A percentile compares a stretch with the other conserved stretches of the same genome.
Conservation (phyloP, 306 rosid genomes). For the Cicer bijugum region DNA sequence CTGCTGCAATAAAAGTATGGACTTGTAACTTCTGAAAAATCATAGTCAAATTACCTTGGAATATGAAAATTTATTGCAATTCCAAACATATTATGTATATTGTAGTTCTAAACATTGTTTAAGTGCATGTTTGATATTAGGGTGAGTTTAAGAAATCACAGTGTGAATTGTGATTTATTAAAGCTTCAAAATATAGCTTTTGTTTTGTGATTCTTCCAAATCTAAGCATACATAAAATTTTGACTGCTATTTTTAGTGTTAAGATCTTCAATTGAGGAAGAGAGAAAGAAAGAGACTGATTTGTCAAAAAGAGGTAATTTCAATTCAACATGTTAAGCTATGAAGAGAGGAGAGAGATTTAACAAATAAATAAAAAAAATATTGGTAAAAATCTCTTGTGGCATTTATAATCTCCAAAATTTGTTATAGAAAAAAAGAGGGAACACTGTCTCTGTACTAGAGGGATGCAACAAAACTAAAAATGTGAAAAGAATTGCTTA, state of each 20-base stretch:
- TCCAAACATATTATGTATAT: no score
- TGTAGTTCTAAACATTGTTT: no score
- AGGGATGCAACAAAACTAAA: slow-evolving; percentile 50
- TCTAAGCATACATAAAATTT: no score
- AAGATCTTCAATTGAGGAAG: slow-evolving; percentile 33
- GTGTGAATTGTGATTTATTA: no score
- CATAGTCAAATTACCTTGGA: no score
- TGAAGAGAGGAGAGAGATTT: slow-evolving; percentile 35
- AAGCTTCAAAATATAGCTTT: no score
- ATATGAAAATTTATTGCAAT: no score
- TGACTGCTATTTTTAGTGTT: slow-evolving; percentile 17
- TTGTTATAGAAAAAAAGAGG: slow-evolving; percentile 51
- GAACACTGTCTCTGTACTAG: slow-evolving; percentile 49
- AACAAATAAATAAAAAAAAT: neutral
- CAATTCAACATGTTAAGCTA: slow-evolving; percentile 30
- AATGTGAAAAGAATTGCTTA: slow-evolving; percentile 42
- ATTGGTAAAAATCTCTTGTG: slow-evolving; percentile 8
- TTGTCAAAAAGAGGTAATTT: slow-evolving; percentile 47
- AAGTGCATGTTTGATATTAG: no score
- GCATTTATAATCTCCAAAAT: slow-evolving; percentile 14
- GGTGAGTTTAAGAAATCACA: no score
- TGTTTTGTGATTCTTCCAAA: no score
- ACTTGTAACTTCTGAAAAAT: no score
- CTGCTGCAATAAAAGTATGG: no score
- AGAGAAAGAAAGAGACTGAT: slow-evolving; percentile 38